These are phyloP conservation scores for Candida tetrigidarum DNA, from an alignment of 1,139 yeast species.

Conservation along the genomic window DNA sequence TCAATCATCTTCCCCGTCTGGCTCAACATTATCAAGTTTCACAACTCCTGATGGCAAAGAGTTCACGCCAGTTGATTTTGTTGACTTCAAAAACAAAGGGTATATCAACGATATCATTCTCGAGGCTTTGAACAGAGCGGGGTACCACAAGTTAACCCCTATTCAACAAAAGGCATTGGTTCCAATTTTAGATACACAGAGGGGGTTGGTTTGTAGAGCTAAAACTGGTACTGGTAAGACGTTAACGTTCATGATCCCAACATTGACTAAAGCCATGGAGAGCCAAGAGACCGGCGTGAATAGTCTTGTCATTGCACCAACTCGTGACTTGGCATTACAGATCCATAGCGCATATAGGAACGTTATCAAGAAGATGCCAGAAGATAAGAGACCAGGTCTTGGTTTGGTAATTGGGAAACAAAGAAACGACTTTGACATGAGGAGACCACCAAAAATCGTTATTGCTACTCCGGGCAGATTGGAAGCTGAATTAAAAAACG, in stretches of 20 bases:
- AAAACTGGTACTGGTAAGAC: constrained; percentile 98
- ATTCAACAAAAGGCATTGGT: constrained; percentile 78
- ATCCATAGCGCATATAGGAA: constrained; percentile 69
- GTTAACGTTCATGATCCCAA: constrained; percentile 82
- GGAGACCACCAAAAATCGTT: constrained; percentile 51
- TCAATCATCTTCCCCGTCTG: no score
- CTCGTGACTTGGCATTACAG: constrained; percentile 91
- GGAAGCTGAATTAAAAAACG: constrained; percentile 57
- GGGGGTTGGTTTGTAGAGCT: constrained; percentile 83
- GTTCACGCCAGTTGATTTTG: constrained; percentile 9
- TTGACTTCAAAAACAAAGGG: constrained; percentile 19
- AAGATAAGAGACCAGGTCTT: constrained; percentile 22
- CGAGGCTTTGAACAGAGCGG: constrained; percentile 42
- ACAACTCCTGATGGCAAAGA: no score
- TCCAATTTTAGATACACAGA: constrained; percentile 61
- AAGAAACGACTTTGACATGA: constrained; percentile 23
- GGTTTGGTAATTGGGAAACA: constrained; percentile 46
- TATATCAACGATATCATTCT: constrained; percentile 21
- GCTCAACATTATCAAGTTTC: no score
- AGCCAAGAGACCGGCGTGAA: constrained; percentile 38
- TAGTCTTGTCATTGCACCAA: constrained; percentile 82
- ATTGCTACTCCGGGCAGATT: constrained; percentile 95
- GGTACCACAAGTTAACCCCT: constrained; percentile 62
- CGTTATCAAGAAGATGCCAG: constrained; percentile 29
- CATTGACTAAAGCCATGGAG: constrained; percentile 50